Base-by-base conservation (phyloP, 202 grass and related monocot genomes). In the Carex sylvatica region DNA sequence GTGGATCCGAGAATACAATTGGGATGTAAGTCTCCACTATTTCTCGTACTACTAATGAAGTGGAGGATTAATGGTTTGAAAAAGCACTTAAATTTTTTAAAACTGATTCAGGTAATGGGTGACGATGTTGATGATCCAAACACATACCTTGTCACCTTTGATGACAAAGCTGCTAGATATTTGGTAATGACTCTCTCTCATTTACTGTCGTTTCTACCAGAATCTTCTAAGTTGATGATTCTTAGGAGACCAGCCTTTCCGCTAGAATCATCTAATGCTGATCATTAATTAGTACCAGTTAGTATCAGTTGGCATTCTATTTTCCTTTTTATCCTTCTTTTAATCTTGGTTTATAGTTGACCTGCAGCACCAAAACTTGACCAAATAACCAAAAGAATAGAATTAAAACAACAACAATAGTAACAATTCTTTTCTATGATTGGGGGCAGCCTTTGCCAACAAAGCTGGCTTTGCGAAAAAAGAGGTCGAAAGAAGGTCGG, bases 401-500 rank as follows among this genome's bases (percentile, higher is more conserved):
- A 76, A 56, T 54, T 51, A 76, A 76, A 76, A 55, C 38, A 55
- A 31, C 13, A 78, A 35, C 31, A n/a, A 72, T 53, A 12, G 36
- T 58, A 68, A 81, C 46, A 49, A 23, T 42, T 61, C 0, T 58
- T 52, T 80, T 59, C 81, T 82, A 61, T 86, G 24, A 79, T 38
- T 64, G 55, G 63, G 12, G 87, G 81, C 87, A 99, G 96, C 93
- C 96, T 88, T 86, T 99, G 22, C 87, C 92, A 70, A 99, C 92
- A 80, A 99, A 99, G 84, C 81, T 99, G 91, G 86, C 87, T 67
- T 89, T 99, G 74, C 96, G 95, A 89, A 99, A 95, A 86, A 95
- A 94, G 70, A 94, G 89, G 74, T 93, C 96, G 46, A 99, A 99
- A 88, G 96, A 99, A 74, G 96, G 96, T 51, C 94, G 96, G 64